Conservation (phyloP, 306 rosid genomes). For the Vicia sativa region DNA sequence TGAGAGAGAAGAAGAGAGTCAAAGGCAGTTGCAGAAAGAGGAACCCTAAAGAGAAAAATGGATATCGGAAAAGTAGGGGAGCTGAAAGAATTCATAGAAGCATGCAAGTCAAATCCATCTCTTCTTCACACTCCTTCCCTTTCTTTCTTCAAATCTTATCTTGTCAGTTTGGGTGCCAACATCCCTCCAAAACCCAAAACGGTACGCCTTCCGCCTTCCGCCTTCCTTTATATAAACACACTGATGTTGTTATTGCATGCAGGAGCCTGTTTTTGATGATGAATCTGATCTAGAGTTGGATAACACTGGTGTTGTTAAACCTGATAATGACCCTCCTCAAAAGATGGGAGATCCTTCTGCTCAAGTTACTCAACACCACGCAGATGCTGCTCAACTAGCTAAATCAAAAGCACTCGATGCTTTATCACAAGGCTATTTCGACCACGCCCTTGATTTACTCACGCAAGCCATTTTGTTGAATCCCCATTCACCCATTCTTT, state of each 20-base stretch:
- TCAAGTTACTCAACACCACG: conserved; percentile 68
- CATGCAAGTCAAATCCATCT: conserved; percentile 71
- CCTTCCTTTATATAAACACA: no score
- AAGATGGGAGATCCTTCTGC: conserved; percentile 70
- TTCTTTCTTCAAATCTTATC: conserved; percentile 80
- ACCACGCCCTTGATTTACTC: conserved; percentile 71
- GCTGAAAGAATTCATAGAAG: conserved; percentile 56
- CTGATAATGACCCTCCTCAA: conserved; percentile 79
- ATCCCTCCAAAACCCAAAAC: conserved; percentile 56
- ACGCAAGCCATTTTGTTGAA: conserved; percentile 79
- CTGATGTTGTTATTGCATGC: no score
- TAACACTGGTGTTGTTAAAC: conserved; percentile 59
- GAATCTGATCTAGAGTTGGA: conserved; percentile 83
- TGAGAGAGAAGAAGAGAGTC: no score
- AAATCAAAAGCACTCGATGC: conserved; percentile 68
- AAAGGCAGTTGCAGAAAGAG: no score
- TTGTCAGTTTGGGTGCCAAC: conserved; percentile 79
- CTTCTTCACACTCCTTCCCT: conserved; percentile 67
- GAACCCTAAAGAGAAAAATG: conserved; percentile 31
- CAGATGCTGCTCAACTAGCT: conserved; percentile 63
- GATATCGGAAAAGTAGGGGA: conserved; percentile 49
- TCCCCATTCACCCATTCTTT: conserved; percentile 75
- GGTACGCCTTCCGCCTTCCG: conserved; percentile 23
- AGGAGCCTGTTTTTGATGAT: conserved; percentile 52
- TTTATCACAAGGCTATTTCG: conserved; percentile 61